Evolutionary conservation across 2,329 filamentous ascomycete species (phyloP).

Genomic region (Xylaria polymorpha): DNA sequence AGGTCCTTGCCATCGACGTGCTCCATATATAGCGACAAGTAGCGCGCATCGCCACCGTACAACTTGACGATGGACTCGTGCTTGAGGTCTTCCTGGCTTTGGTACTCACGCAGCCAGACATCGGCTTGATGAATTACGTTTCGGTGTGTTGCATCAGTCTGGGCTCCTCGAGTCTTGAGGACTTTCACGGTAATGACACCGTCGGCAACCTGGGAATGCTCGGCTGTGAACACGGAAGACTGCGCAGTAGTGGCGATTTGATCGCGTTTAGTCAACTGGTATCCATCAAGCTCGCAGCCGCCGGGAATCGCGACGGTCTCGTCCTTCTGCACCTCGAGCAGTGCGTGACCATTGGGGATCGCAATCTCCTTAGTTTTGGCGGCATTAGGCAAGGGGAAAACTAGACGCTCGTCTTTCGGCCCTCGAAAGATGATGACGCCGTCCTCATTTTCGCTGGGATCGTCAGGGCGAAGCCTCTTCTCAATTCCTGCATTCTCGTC

Average conservation of each 20-base stretch:
- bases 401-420: conserved; percentile 61
- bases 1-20: conserved; percentile 68
- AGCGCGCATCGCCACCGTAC: conserved; percentile 69
- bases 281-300: conserved; percentile 63
- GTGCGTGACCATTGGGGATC: conserved; percentile 59
- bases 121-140: conserved; percentile 70
- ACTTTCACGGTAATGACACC: conserved; percentile 70
- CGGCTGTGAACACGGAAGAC: conserved; percentile 67
- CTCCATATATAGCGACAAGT: conserved; percentile 71
- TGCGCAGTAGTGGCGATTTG: conserved; percentile 67
- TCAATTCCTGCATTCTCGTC: conserved; percentile 49
- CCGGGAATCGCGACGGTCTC: conserved; percentile 63
- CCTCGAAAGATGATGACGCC: conserved; percentile 67
- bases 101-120: conserved; percentile 69
- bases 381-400: conserved; percentile 63
- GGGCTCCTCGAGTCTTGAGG: conserved; percentile 63
- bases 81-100: conserved; percentile 65
- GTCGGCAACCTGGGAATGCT: conserved; percentile 64
- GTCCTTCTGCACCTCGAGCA: conserved; percentile 63
- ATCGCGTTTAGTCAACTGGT: conserved; percentile 66
- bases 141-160: conserved; percentile 58
- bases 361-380: conserved; percentile 61
- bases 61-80: conserved; percentile 69
- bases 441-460: conserved; percentile 54
- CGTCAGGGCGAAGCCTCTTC: conserved; percentile 56